These are phyloP conservation scores for Pythium volutum DNA, from an alignment of 352 stramenopile genomes.

Conservation along the genomic window DNA sequence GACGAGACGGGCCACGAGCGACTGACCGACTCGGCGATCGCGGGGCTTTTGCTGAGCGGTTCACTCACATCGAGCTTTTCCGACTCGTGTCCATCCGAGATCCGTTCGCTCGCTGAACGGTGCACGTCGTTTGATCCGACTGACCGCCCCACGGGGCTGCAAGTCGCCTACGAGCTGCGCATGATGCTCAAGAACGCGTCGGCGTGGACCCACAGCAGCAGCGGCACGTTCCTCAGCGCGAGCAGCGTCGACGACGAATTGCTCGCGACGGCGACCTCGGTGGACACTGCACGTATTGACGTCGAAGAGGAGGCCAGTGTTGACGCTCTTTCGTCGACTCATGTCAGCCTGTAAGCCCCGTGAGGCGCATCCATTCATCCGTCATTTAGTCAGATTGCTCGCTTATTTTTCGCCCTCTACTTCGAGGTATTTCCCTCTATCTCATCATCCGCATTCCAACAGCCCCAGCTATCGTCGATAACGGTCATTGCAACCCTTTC, in stretches of 20 bases:
- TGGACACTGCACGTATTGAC: not conserved
- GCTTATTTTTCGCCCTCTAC: no score
- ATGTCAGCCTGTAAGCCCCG: not conserved
- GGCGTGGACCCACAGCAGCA: not conserved
- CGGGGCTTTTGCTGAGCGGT: slow-evolving; percentile 18
- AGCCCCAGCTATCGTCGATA: no score
- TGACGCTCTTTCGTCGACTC: not conserved
- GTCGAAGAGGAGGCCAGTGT: not conserved
- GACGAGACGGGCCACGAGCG: slow-evolving; percentile 13
- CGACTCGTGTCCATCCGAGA: slow-evolving; percentile 25
- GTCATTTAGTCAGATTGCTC: no score
- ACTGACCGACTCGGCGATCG: slow-evolving; percentile 24
- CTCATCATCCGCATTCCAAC: no score
- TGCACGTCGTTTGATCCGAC: slow-evolving; percentile 28
- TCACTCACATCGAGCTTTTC: slow-evolving; percentile 23
- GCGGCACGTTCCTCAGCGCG: not conserved
- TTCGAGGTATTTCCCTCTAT: no score
- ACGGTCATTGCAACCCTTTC: no score
- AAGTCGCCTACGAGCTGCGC: slow-evolving; percentile 29
- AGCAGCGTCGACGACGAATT: not conserved
- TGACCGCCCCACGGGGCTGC: slow-evolving; percentile 19
- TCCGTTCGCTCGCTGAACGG: slow-evolving; percentile 17
- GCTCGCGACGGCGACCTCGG: not conserved
- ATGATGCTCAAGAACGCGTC: slow-evolving; percentile 5
- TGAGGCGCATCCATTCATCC: no score